Evolutionary conservation across 768 basidiomycete genomes (phyloP), one percentile per base, ranked within the genome.

Genomic region (Mycena polygramma): DNA sequence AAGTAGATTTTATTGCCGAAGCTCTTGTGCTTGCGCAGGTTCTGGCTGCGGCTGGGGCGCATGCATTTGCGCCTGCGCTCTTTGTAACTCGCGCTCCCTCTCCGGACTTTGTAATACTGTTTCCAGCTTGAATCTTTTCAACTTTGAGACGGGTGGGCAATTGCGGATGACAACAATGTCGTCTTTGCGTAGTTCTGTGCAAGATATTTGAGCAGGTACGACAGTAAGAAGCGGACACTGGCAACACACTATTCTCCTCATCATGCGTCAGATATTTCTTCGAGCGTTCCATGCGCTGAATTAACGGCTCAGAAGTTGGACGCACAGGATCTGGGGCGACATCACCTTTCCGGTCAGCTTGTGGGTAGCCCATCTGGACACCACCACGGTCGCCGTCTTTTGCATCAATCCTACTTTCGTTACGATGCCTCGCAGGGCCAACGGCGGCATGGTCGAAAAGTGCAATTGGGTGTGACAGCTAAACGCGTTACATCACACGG

Each of bases 231-330:
- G 62, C 19, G 45, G 10, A 37, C 4, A 57, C 30, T 43, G 36
- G 49, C 30, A 20, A 82, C 92, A 58, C 77, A 95, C 94, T 78
- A 72, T 94, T 91, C 15, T 82, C 75, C 75, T 90, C 90, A 73
- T 95, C 94, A 63, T 95, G 94, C 14, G 91, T 85, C 52, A 94
- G 84, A 71, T 88, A 92, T 80, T 94, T 95, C 77, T 91, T 95
- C 74, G 88, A 91, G 73, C 91, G 83, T 72, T 92, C 89, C 64
- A 94, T 87, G 60, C 89, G 87, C 94, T 95, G 74, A 45, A 66
- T 45, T 26, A 63, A 73, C 13, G 66, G 68, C 39, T 57, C 63
- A 70, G 71, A 41, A 60, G 48, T 39, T 14, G 24, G 5, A 59
- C 41, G 8, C 30, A 22, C 13, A 62, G 24, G 26, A 17, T 22